Evolutionary conservation across 805 yeast genomes (phyloP).

Genomic region (Candida coquimbonensis): DNA sequence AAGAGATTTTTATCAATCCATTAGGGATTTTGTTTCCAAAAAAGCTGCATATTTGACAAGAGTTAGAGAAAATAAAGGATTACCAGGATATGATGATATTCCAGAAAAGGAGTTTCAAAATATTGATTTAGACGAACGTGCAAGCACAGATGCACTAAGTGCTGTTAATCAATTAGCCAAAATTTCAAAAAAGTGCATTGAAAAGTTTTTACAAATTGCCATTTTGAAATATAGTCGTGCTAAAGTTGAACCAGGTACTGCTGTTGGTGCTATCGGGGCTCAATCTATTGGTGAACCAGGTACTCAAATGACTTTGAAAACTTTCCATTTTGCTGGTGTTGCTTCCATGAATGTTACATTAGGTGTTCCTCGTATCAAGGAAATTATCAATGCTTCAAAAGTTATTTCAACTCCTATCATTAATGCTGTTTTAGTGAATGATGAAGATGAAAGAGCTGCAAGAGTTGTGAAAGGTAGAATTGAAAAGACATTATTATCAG

Average conservation of each 20-base stretch:
- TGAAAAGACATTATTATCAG: conserved; percentile 84
- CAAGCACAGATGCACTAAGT: conserved; percentile 29
- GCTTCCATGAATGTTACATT: conserved; percentile 98
- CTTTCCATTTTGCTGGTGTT: conserved; percentile 99
- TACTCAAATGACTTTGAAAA: conserved; percentile 94
- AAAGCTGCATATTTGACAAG: conserved; percentile 53
- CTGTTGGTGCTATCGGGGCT: conserved; percentile 99
- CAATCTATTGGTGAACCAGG: conserved; percentile 99
- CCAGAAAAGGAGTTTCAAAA: conserved; percentile 39
- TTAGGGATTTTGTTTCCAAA: conserved; percentile 52
- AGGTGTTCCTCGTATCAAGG: conserved; percentile 99
- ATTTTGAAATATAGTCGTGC: conserved; percentile 80
- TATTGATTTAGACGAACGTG: conserved; percentile 31
- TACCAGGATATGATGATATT: conserved; percentile 37
- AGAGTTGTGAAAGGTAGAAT: conserved; percentile 97
- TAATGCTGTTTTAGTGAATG: conserved; percentile 87
- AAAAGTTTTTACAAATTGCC: conserved; percentile 66
- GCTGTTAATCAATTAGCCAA: conserved; percentile 61
- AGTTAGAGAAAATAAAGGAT: conserved; percentile 47
- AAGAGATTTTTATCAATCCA: conserved; percentile 72
- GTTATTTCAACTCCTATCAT: conserved; percentile 94
- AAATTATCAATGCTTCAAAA: conserved; percentile 95
- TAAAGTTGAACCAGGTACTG: conserved; percentile 97
- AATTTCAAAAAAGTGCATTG: conserved; percentile 54
- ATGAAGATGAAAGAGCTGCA: conserved; percentile 94